Percentiles rank a stretch among this genome's conserved stretches.
These are phyloP conservation scores for Zygoascus flipseniorum DNA, from an alignment of 805 yeast species.

Conservation along the genomic window DNA sequence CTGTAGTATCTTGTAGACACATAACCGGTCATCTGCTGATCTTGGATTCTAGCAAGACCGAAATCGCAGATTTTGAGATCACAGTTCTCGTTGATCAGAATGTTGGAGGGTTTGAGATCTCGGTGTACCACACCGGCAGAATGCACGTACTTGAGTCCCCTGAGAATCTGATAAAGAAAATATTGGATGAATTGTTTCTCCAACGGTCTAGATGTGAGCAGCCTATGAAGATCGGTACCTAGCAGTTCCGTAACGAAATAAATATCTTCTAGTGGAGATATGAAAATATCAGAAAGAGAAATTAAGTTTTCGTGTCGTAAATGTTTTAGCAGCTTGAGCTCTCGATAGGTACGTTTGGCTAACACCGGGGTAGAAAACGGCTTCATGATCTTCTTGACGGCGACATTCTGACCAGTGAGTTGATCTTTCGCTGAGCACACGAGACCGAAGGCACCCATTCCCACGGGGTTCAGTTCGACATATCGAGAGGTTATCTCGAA, in stretches of 20 bases:
- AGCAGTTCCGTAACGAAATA: conserved; percentile 92
- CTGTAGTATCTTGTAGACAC: conserved; percentile 93
- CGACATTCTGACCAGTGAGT: conserved; percentile 85
- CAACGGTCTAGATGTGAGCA: conserved; percentile 84
- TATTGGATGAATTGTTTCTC: conserved; percentile 96
- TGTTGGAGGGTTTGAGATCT: conserved; percentile 75
- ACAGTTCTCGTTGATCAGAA: conserved; percentile 80
- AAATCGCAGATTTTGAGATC: conserved; percentile 88
- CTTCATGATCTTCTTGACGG: conserved; percentile 95
- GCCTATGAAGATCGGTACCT: conserved; percentile 91
- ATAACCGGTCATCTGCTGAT: conserved; percentile 98
- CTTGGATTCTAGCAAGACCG: conserved; percentile 94
- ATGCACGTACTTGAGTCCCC: conserved; percentile 85
- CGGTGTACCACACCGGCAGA: conserved; percentile 89
- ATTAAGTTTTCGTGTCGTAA: conserved; percentile 91
- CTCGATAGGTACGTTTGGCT: conserved; percentile 95
- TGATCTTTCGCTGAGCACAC: conserved; percentile 95
- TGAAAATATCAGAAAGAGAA: conserved; percentile 84
- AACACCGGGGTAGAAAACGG: conserved; percentile 92
- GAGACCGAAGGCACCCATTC: conserved; percentile 99
- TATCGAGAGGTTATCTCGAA: conserved; percentile 87
- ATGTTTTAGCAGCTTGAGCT: conserved; percentile 85
- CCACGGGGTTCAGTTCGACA: conserved; percentile 91
- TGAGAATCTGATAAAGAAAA: conserved; percentile 82
- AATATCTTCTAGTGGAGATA: conserved; percentile 91